Evolutionary conservation across 805 yeast species (phyloP), one percentile per base, ranked within the genome.

Genomic region (Pichia insulana): DNA sequence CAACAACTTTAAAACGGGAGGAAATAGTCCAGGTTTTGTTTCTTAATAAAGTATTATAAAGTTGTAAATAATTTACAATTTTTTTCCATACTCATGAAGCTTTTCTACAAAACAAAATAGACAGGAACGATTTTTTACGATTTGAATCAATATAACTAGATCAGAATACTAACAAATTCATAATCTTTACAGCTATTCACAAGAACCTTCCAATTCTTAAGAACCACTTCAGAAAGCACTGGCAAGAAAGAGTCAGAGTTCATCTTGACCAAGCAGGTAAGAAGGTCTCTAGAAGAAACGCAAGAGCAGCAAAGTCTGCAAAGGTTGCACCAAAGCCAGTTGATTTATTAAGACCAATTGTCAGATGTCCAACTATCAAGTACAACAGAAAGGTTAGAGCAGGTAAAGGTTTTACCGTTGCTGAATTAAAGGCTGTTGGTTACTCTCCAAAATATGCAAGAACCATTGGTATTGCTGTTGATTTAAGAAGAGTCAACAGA

Each of bases 181-280:
- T 22, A 8, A n/a, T n/a, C 33, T 36, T 28, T 55, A 67, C 72
- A 89, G 98, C 97, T 74, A 88, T 92, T 81, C 74, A 92, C 64
- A 90, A 92, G 89, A 90, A 90, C 79, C 81, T 88, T 78, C 96
- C 97, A 80, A 78, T 90, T 78, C 84, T 86, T 81, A 87, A 86
- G 83, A 90, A 90, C 83, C 98, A 92, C 80, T 90, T 90, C 95
- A 84, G 97, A 81, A 90, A 90, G 86, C 90, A 90, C 95, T 92
- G 98, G 98, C 97, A 92, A 78, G 95, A 87, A 75, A 86, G 97
- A 69, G 99, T 92, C 80, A 86, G 79, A 72, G 96, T 87, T 65
- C 98, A 94, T 88, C 84, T 92, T 70, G 97, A 92, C 90, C 98
- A 92, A 80, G 96, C 98, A 68, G 98, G 98, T 72, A 88, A 90